Base-by-base conservation (phyloP, 2,329 filamentous ascomycete species). In the Cladosporium colombiae region DNA sequence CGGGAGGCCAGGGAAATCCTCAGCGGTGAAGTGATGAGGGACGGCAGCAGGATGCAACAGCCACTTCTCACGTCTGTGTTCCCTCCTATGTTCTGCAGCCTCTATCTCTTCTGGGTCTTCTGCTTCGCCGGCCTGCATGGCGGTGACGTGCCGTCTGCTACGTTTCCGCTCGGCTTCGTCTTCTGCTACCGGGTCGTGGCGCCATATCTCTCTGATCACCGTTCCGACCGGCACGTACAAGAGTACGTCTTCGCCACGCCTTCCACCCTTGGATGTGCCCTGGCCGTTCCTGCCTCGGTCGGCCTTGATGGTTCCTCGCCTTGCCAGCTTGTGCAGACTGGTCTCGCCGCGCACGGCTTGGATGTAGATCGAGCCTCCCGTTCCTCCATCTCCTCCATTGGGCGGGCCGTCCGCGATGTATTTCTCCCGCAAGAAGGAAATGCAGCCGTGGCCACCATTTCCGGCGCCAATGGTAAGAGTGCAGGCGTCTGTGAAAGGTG, bases 191-290 rank as follows among this genome's bases (percentile, higher is more conserved):
- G 93, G 92, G 75, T 98, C 93, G 62, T 88, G 81, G 44, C 95
- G 85, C 70, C 88, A 86, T 3, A 97, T 80, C 78, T 99, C 95
- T 35, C 91, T 85, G 3, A 99, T 85, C 2, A 99, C 88, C 0
- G 95, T 99, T 4, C 95, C 95, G 5, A 98, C 91, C 0, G 95
- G 95, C 0, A 99, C 95, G 35, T 91, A 90, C 68, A 99, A 88
- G 72, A 98, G 82, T 5, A 97, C 78, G 77, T 99, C 95, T 16
- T 94, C 89, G 59, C 95, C 95, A 69, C 92, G 85, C 72, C 89
- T 88, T 4, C 95, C 95, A 63, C 89, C 86, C 70, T 85, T 85
- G 63, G 85, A 84, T 70, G 88, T 91, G 40, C 92, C 92, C 74
- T 91, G 88, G 0, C 92, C 92, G 73, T 91, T 89, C 76, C 85